Evolutionary conservation across 768 basidiomycete genomes (phyloP).

Genomic region (Infundibulicybe gibba): DNA sequence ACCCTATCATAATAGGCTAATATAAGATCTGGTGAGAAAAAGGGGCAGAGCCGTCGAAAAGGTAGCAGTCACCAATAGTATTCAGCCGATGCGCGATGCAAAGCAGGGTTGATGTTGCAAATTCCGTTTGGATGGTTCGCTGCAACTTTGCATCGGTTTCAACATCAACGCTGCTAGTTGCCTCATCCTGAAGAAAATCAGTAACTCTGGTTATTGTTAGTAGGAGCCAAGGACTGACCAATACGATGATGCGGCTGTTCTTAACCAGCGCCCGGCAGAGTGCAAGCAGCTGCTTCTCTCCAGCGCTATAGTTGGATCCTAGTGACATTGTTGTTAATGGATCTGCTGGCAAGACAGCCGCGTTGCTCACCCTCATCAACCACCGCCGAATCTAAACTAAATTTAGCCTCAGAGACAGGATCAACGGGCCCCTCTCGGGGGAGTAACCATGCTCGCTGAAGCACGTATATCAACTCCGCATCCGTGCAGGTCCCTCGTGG

Average conservation of each 20-base stretch:
- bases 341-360: neutral
- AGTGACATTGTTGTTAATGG: constrained; percentile 10
- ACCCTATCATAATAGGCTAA: constrained; percentile 55
- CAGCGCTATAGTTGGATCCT: constrained; percentile 63
- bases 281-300: constrained; percentile 66
- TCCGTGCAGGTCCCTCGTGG: constrained; percentile 51
- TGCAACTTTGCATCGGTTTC: constrained; percentile 62
- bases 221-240: constrained; percentile 30
- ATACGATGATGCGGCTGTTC: constrained; percentile 53
- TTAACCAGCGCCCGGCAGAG: constrained; percentile 60
- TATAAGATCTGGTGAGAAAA: neutral
- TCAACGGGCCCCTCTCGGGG: constrained; percentile 43
- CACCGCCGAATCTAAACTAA: constrained; percentile 57
- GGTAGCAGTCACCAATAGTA: constrained; percentile 39
- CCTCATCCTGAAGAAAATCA: constrained; percentile 48
- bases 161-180: constrained; percentile 55
- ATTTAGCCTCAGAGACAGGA: constrained; percentile 56
- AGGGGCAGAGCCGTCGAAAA: neutral
- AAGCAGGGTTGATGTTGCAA: constrained; percentile 45
- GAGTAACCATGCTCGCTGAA: constrained; percentile 59
- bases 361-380: constrained; percentile 52
- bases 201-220: neutral
- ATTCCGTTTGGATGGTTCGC: constrained; percentile 59
- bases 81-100: constrained; percentile 59
- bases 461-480: constrained; percentile 60